Evolutionary conservation across 306 rosid species (phyloP), one percentile per base, ranked within the genome.

Genomic region (Trichosanthes cucumerina): DNA sequence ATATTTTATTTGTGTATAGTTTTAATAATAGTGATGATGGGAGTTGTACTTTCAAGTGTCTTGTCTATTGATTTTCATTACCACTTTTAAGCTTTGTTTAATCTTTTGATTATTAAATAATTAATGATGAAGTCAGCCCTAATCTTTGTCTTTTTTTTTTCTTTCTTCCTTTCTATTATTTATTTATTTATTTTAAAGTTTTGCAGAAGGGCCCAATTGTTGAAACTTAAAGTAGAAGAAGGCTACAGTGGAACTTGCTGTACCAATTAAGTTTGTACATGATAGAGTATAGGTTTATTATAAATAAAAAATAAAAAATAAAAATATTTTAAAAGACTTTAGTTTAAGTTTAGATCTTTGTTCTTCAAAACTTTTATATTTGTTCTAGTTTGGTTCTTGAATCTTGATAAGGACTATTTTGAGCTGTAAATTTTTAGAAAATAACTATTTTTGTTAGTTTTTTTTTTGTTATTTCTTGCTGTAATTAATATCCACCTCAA

Each of bases 21-120:
- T 38, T 81, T 6, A 58, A 73, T 57, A 50, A 34, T 60, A 47
- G 36, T 69, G 83, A 83, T 26, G 86, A 88, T 58, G 90, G 74
- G 10, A 53, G 46, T 38, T 44, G 77, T 31, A 65, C 77, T 81
- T 72, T 68, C 38, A 36, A 18, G 78, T 60, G 82, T 70, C 57
- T 72, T 82, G 84, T 84, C 76, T 63, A 16, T 23, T 46, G 57
- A 71, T 47, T 71, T 83, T 52, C 74, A 78, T 75, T 71, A 71
- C 44, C 52, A 79, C 60, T 70, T 78, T 84, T 86, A 81, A 85
- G 83, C 87, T 81, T 83, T 23, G 78, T 85, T 88, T 77, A 80
- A 69, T 69, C 47, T 66, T 21, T 46, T 26, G 2, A 47, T 44
- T 15, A 47, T 72, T 8, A 72, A 46, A 26, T 44, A 72, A 72